Evolutionary conservation across 345 rosid species (phyloP).

Genomic region (Ceriops decandra): DNA sequence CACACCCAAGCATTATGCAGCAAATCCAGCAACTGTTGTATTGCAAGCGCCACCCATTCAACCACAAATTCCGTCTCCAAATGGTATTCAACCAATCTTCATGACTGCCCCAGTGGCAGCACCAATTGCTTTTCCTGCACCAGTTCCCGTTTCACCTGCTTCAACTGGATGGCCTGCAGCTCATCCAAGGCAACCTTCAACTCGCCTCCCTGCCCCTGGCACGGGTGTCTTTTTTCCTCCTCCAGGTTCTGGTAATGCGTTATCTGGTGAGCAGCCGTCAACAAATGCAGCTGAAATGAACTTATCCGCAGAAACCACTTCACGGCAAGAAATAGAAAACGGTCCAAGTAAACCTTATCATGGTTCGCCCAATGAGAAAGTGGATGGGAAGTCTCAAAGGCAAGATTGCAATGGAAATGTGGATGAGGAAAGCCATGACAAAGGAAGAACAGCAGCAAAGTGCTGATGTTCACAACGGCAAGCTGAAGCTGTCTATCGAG

Average conservation of each 20-base stretch:
- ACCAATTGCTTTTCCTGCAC: conserved; percentile 52
- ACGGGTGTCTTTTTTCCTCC: conserved; percentile 98
- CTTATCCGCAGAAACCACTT: conserved; percentile 17
- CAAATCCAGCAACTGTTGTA: conserved; percentile 41
- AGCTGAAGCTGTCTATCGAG: conserved; percentile 26
- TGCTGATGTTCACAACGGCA: conserved; percentile 22
- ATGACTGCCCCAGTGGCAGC: conserved; percentile 46
- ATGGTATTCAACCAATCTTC: conserved; percentile 50
- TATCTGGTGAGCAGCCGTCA: conserved; percentile 23
- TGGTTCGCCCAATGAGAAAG: conserved; percentile 25
- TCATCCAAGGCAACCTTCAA: conserved; percentile 58
- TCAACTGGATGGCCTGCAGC: conserved; percentile 64
- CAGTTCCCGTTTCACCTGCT: conserved; percentile 52
- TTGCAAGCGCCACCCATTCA: conserved; percentile 49
- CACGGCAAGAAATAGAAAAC: conserved; percentile 27
- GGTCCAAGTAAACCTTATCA: conserved; percentile 24
- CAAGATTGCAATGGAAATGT: conserved; percentile 42
- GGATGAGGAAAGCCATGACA: conserved; percentile 18
- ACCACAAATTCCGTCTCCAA: conserved; percentile 53
- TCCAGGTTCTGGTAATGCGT: conserved; percentile 41
- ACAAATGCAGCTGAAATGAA: conserved; percentile 17
- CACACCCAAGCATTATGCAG: conserved; percentile 49
- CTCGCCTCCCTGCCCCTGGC: conserved; percentile 59
- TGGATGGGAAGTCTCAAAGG: conserved; percentile 18
- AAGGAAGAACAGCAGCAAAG: conserved; percentile 31